These are phyloP conservation scores for Stromatinia cepivora DNA, from an alignment of 2,329 filamentous ascomycete genomes.

Conservation along the genomic window DNA sequence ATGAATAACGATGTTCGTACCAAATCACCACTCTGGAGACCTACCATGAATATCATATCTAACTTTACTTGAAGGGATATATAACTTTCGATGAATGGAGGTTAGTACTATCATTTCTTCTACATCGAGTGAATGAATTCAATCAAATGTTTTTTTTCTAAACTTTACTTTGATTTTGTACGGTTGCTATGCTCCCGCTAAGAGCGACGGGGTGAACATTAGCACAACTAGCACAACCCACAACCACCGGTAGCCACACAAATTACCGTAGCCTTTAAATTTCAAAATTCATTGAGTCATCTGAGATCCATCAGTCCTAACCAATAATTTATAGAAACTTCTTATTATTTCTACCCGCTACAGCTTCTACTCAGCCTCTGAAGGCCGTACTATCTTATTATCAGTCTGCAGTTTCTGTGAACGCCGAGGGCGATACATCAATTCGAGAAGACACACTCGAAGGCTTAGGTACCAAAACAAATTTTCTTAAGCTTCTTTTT, in stretches of 20 bases:
- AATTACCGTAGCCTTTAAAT: background rate
- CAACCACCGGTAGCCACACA: background rate
- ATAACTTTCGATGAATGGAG: conserved; percentile 97
- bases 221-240: background rate
- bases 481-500: conserved; percentile 72
- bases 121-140: background rate
- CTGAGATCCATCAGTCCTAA: conserved; percentile 10
- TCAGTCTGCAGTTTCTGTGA: conserved; percentile 83
- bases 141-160: background rate
- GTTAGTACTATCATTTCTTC: conserved; percentile 53
- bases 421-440: conserved; percentile 88
- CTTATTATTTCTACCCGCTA: conserved; percentile 79
- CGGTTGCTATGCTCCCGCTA: background rate
- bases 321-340: conserved; percentile 66
- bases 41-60: conserved; percentile 14
- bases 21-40: background rate
- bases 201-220: background rate
- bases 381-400: conserved; percentile 88
- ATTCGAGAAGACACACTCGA: conserved; percentile 88
- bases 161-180: background rate
- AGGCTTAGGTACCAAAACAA: conserved; percentile 84
- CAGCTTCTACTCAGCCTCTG: conserved; percentile 66
- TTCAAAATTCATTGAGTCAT: background rate
- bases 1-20: conserved; percentile 67
- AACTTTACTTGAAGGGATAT: conserved; percentile 44